Evolutionary conservation across 1,139 yeast genomes (phyloP).

Genomic region (Candida gigantensis): DNA sequence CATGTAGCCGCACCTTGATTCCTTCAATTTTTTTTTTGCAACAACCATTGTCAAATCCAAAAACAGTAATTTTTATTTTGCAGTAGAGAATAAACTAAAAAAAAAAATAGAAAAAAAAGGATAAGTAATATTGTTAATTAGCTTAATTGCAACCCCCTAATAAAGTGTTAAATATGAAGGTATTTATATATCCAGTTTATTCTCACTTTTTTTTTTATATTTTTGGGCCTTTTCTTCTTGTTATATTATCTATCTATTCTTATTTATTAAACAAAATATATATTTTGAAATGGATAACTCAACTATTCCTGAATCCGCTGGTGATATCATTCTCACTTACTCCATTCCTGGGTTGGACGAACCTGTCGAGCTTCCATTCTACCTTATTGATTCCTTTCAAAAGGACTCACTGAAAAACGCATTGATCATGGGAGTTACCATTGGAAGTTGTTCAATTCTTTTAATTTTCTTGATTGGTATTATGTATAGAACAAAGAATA

Average conservation of each 20-base stretch:
- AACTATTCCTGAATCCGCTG: conserved; percentile 4
- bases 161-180: too few relatives aligned
- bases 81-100: background rate
- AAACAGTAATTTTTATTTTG: conserved; percentile 6
- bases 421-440: conserved; percentile 22
- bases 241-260: too few relatives aligned
- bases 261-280: too few relatives aligned
- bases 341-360: conserved; percentile 11
- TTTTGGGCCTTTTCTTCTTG: too few relatives aligned
- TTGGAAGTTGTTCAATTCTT: conserved; percentile 29
- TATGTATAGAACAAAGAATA: conserved; percentile 31
- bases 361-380: conserved; percentile 10
- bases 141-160: too few relatives aligned
- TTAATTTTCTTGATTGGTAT: conserved; percentile 29
- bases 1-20: too few relatives aligned
- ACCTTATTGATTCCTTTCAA: conserved; percentile 7
- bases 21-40: conserved; percentile 1
- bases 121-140: too few relatives aligned
- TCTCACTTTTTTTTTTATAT: too few relatives aligned
- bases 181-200: too few relatives aligned
- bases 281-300: too few relatives aligned
- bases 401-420: conserved; percentile 5
- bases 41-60: conserved; percentile 10
- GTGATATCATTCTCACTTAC: conserved; percentile 11
- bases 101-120: background rate